These are phyloP conservation scores for Ajuga reptans DNA, from an alignment of 305 asterid species.

Conservation along the genomic window DNA sequence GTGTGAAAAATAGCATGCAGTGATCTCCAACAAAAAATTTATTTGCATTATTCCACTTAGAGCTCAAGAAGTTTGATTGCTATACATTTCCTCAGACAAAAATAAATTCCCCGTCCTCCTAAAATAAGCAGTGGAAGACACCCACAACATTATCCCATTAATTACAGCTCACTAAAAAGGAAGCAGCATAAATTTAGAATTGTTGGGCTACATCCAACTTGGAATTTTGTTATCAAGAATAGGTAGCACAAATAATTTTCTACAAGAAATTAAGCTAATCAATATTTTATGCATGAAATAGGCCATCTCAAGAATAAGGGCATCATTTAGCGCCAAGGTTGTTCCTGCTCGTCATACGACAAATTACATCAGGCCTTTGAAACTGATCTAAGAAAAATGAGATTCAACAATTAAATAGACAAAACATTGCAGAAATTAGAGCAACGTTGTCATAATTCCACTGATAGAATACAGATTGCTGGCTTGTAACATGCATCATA, in stretches of 20 bases:
- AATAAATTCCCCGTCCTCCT: neutral
- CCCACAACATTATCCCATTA: neutral
- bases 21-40: neutral
- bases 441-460: slow-evolving; percentile 14
- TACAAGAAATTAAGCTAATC: neutral
- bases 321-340: neutral
- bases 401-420: neutral
- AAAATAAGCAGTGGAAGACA: neutral
- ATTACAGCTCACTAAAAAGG: neutral
- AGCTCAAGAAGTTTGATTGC: neutral
- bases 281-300: neutral
- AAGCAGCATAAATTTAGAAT: neutral
- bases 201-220: neutral
- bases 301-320: neutral
- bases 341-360: neutral
- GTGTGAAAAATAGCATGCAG: neutral
- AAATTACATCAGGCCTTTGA: slow-evolving; percentile 7
- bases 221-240: neutral
- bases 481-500: slow-evolving; percentile 14
- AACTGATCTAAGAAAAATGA: neutral
- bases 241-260: neutral
- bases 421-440: neutral
- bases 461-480: slow-evolving; percentile 7
- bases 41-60: neutral
- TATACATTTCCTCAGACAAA: neutral